Conservation (phyloP, 352 stramenopile genomes). For the Elongisporangium prolatum region DNA sequence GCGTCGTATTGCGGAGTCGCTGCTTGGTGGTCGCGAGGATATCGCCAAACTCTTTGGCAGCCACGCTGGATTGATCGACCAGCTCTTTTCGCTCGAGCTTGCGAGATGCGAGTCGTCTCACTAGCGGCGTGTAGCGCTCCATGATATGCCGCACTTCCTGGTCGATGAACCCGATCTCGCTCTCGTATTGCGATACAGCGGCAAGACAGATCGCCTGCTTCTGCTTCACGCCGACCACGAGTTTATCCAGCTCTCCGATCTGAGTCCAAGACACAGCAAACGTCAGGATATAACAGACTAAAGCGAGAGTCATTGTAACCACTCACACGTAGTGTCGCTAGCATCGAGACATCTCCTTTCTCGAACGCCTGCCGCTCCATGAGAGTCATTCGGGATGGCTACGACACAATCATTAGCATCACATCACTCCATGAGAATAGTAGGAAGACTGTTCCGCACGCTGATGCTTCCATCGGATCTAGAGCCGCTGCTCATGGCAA, state of each 20-base stretch:
- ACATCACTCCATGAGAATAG: background rate
- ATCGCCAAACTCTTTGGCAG: slow-evolving; percentile 54
- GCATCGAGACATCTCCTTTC: slow-evolving; percentile 69
- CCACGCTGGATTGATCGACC: slow-evolving; percentile 39
- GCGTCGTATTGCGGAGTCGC: slow-evolving; percentile 37
- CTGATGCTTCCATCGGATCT: slow-evolving; percentile 20
- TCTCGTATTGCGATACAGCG: slow-evolving; percentile 44
- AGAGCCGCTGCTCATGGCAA: slow-evolving; percentile 21
- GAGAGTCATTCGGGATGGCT: slow-evolving; percentile 50
- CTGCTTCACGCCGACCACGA: slow-evolving; percentile 65
- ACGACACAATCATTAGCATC: slow-evolving; percentile 1
- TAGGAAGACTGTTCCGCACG: slow-evolving; percentile 15
- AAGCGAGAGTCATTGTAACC: background rate
- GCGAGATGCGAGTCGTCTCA: slow-evolving; percentile 50
- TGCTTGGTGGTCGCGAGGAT: slow-evolving; percentile 62
- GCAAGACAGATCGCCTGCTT: slow-evolving; percentile 50
- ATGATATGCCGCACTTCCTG: slow-evolving; percentile 59
- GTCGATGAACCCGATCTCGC: slow-evolving; percentile 58
- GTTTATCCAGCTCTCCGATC: slow-evolving; percentile 71
- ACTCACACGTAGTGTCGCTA: slow-evolving; percentile 60
- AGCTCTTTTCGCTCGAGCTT: slow-evolving; percentile 36
- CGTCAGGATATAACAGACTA: too few relatives aligned
- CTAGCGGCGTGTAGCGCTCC: slow-evolving; percentile 57
- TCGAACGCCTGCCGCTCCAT: slow-evolving; percentile 70
- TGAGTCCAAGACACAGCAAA: slow-evolving; percentile 11